A percentile compares a stretch with the other conserved stretches of the same genome.
These are phyloP conservation scores for Jackrogersella multiformis DNA, from an alignment of 495 filamentous ascomycete species.

Conservation along the genomic window DNA sequence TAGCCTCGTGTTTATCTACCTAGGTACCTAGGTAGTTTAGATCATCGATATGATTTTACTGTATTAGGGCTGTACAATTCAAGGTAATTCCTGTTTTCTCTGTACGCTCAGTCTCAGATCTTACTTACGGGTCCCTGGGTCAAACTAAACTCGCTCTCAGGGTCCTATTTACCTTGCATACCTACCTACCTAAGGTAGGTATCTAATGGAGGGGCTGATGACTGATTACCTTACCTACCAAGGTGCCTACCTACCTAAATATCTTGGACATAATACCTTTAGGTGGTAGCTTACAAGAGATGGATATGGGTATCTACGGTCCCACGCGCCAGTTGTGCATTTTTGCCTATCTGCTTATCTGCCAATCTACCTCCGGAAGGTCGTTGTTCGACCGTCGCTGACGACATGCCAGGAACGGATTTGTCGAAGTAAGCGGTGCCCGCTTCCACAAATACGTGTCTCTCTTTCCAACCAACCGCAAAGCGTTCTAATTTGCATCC, in stretches of 20 bases:
- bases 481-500: conserved; percentile 7
- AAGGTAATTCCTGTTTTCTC: conserved; percentile 15
- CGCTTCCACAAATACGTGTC: conserved; percentile 28
- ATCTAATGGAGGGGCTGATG: conserved; percentile 17
- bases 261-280: no score
- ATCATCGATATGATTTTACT: background rate
- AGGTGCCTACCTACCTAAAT: no score
- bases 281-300: no score
- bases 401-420: conserved; percentile 25
- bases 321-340: background rate
- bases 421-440: conserved; percentile 35
- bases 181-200: conserved; percentile 7
- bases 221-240: background rate
- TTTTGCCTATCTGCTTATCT: conserved; percentile 1
- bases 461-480: conserved; percentile 27
- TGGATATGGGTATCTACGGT: conserved; percentile 4
- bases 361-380: conserved; percentile 35
- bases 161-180: conserved; percentile 11
- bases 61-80: conserved; percentile 5
- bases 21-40: no score
- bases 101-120: conserved; percentile 1
- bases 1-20: no score
- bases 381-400: conserved; percentile 13
- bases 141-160: conserved; percentile 7
- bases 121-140: conserved; percentile 21